Evolutionary conservation across 1,284 basidiomycete species (phyloP).

Genomic region (Lignosus rhinocerotis): DNA sequence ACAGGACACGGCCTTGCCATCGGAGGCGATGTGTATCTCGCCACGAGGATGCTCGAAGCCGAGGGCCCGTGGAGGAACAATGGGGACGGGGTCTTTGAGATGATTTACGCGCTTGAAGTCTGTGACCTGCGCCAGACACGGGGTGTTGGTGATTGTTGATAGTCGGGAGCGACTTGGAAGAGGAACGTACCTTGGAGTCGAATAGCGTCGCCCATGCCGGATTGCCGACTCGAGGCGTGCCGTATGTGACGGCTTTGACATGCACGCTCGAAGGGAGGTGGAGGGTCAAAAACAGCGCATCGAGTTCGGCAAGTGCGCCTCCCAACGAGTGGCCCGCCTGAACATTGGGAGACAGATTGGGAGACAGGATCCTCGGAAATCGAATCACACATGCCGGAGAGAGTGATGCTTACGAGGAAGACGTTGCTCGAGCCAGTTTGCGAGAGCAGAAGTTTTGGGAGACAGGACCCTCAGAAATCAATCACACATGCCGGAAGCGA

Average conservation of each 20-base stretch:
- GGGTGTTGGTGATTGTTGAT: neutral
- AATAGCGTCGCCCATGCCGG: slow-evolving; percentile 34
- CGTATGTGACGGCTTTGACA: slow-evolving; percentile 41
- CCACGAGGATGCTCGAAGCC: slow-evolving; percentile 40
- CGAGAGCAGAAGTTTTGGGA: slow-evolving; percentile 36
- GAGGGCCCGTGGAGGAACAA: slow-evolving; percentile 39
- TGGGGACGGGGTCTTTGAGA: slow-evolving; percentile 39
- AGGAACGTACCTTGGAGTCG: slow-evolving; percentile 27
- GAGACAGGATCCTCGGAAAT: neutral
- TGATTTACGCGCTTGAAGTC: slow-evolving; percentile 40
- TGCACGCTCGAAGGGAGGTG: slow-evolving; percentile 38
- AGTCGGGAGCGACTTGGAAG: neutral
- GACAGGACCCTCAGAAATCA: too few relatives aligned
- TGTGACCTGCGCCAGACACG: slow-evolving; percentile 22
- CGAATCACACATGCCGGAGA: neutral
- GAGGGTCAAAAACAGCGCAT: slow-evolving; percentile 36
- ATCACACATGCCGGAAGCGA: neutral
- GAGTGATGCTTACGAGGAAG: slow-evolving; percentile 31
- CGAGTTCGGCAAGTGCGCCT: slow-evolving; percentile 41
- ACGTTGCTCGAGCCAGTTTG: slow-evolving; percentile 36
- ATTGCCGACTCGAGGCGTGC: slow-evolving; percentile 43
- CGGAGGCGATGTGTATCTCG: slow-evolving; percentile 38
- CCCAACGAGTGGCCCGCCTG: slow-evolving; percentile 43
- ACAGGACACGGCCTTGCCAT: slow-evolving; percentile 34
- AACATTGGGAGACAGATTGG: too few relatives aligned